Evolutionary conservation across 805 yeast species (phyloP), one percentile per base, ranked within the genome.

Genomic region (Jamesozyma hellenica): DNA sequence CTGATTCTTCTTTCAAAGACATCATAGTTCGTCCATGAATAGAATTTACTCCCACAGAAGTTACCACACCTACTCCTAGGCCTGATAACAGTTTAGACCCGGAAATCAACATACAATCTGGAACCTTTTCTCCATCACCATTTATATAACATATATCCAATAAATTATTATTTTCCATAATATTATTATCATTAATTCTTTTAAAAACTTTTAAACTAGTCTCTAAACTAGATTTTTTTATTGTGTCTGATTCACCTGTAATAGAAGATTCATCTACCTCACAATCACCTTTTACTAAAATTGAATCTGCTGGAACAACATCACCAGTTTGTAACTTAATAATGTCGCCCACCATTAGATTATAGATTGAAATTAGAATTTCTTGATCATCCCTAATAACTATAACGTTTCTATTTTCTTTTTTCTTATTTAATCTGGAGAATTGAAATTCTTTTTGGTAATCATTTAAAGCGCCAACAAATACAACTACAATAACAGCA

Each of bases 401-500:
- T 39, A 82, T 74, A 33, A 92, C 69, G 44, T 76, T 74, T 40
- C 96, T 74, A 47, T 83, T 83, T 46, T 86, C 92, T 61, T 90
- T 90, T 61, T 88, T 84, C 26, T 86, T 77, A 60, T 90, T 88
- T 46, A 92, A 72, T 49, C 78, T 80, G 37, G 84, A 82, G 61
- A 92, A 92, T 58, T 92, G 98, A 13, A 86, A 67, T 59, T 92
- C 98, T 60, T 94, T 94, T 58, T 92, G 96, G 67, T 82, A 92
- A 63, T 92, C 98, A 60, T 92, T 92, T n/a, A 75, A 81, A 2
- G 96, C 92, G 36, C 96, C 95, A 12, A 94, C 98, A 2, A 85
- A 48, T 4, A 90, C 95, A 27, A 92, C 97, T 43, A 92, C 90
- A 4, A 76, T 53, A 18, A 92, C 83, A 16, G 99, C 99, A 4